Base-by-base conservation (phyloP, 306 rosid genomes). In the Psophocarpus tetragonolobus region DNA sequence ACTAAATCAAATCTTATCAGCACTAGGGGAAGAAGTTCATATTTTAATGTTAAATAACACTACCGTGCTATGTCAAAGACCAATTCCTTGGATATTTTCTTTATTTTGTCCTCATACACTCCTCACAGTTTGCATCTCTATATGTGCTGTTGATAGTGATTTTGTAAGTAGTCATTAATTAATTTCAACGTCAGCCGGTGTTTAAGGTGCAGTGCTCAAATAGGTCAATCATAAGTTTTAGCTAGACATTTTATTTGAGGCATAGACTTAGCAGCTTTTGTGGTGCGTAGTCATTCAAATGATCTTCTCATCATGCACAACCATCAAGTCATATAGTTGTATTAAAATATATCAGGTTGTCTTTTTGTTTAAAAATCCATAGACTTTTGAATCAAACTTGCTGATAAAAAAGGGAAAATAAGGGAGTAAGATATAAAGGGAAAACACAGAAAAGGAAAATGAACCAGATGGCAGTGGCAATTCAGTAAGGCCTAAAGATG, bases 1-100 rank as follows among this genome's bases (percentile, higher is more conserved):
- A 7, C 23, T 38, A 29, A 74, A 79, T 60, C n/a, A 29, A 74
- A 79, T 60, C n/a, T 48, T 32, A 9, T n/a, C 39, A 45, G 44
- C 57, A 32, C 30, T 11, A 10, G 56, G 6, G 44, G 10, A 33
- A 58, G 13, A 20, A 64, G 29, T 45, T 44, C 36, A 35, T 74
- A 45, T 57, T 36, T n/a, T n/a, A n/a, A n/a, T n/a, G n/a, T 65
- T 18, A 20, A 36, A 65, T 65, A 18, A 65, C 50, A 38, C 50
- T 12, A 20, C 36, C 21, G 32, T 38, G 41, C 35, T 21, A 63
- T 33, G 45, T 17, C 47, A 63, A 35, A 35, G 17, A 32, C 13
- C 26, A 33, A 17, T 63, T 63, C 45, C 45, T n/a, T 18, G 1
- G 32, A 65, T 65, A 5, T 65, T 66, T 23, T 63, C 71, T 17